Conservation (phyloP, 2,329 filamentous ascomycete species). For the Penicillium sp. region DNA sequence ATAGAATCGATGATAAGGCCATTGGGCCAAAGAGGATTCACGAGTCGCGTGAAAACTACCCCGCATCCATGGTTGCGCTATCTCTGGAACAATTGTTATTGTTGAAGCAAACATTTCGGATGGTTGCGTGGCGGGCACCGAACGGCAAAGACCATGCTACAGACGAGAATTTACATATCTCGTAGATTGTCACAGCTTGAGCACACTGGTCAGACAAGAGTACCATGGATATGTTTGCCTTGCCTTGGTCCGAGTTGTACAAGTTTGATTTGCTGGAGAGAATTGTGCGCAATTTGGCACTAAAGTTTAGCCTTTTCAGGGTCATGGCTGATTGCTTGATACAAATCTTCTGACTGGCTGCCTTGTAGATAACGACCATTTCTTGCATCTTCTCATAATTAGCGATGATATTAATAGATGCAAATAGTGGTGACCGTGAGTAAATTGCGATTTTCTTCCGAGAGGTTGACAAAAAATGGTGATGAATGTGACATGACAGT, state of each 20-base stretch:
- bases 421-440: not conserved
- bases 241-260: not conserved
- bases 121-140: not conserved
- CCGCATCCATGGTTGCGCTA: not conserved
- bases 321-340: not conserved
- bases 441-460: slow-evolving; percentile 8
- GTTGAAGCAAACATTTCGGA: not conserved
- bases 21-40: not conserved
- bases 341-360: slow-evolving; percentile 2
- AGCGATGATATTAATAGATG: slow-evolving; percentile 5
- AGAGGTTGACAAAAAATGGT: slow-evolving; percentile 2
- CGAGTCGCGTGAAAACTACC: not conserved
- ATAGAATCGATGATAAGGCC: not conserved
- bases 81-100: not conserved
- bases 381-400: not conserved
- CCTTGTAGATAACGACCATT: not conserved
- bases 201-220: too few relatives aligned
- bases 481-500: slow-evolving; percentile 23
- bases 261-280: not conserved
- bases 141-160: not conserved
- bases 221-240: not conserved
- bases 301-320: slow-evolving; percentile 2
- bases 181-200: not conserved
- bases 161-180: not conserved
- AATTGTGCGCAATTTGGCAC: not conserved